phyloP scores from a whole-genome alignment of 768 basidiomycete species.

The Leccinum aurantiacum region DNA sequence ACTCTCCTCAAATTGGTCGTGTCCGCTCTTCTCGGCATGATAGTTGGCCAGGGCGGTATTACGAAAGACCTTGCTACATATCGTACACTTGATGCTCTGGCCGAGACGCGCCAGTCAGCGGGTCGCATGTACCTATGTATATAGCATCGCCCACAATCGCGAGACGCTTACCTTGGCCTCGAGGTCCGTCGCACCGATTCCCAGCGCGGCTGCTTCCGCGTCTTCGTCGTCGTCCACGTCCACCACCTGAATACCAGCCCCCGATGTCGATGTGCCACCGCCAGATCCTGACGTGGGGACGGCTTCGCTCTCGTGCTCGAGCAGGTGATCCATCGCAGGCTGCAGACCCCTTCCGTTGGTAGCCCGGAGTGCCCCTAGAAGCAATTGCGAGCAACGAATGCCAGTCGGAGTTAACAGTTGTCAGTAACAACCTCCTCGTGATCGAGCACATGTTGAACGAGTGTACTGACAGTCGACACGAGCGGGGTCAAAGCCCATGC shows the following conservation, averaged over 20 bases:
- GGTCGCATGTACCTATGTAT: neutral
- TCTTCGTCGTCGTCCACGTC: conserved; percentile 69
- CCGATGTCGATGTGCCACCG: neutral
- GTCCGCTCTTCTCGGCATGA: conserved; percentile 94
- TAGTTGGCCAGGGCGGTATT: conserved; percentile 88
- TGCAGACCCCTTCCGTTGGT: conserved; percentile 84
- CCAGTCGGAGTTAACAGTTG: neutral
- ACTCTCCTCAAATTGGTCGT: conserved; percentile 94
- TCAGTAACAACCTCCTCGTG: neutral
- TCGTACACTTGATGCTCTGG: conserved; percentile 79
- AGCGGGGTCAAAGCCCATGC: conserved; percentile 85
- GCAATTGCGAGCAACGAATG: neutral
- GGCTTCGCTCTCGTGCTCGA: conserved; percentile 75
- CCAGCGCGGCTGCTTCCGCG: conserved; percentile 57
- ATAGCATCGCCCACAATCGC: conserved; percentile 3
- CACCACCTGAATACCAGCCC: conserved; percentile 33
- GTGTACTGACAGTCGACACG: conserved; percentile 78
- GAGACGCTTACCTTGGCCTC: conserved; percentile 60
- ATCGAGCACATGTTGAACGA: neutral
- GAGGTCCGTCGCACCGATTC: conserved; percentile 39
- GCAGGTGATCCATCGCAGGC: conserved; percentile 85
- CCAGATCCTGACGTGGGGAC: conserved; percentile 31
- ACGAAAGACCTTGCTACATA: conserved; percentile 84
- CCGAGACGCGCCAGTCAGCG: neutral
- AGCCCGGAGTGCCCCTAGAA: conserved; percentile 82